phyloP scores from a whole-genome alignment of 306 rosid species.

The Trifolium subterraneum region DNA sequence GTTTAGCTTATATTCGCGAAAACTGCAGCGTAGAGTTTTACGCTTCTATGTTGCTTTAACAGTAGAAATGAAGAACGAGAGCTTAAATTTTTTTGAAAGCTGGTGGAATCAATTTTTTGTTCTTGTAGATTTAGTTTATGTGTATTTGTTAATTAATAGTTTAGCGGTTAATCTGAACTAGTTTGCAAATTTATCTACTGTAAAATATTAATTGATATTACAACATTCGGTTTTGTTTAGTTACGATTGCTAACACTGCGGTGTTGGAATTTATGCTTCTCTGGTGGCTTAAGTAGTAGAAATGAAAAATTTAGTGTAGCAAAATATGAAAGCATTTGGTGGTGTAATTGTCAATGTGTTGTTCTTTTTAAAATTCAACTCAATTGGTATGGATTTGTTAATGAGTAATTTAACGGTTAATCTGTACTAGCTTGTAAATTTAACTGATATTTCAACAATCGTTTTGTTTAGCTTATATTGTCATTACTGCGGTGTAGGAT shows the following conservation, averaged over 20 bases:
- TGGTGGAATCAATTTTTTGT: constrained; percentile 3
- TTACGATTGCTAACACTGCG: neutral
- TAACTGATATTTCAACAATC: neutral
- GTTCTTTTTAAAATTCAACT: neutral
- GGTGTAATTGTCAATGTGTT: neutral
- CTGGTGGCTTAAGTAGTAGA: neutral
- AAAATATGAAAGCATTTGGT: neutral
- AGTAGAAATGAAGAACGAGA: constrained; percentile 3
- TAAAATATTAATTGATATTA: constrained; percentile 7
- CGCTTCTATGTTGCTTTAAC: constrained; percentile 10
- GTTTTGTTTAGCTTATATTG: neutral
- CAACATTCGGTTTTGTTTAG: neutral
- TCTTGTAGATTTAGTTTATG: neutral
- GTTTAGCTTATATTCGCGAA: neutral
- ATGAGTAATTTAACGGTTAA: neutral
- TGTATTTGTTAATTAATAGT: constrained; percentile 25
- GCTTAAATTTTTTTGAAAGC: neutral
- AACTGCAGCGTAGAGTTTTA: constrained; percentile 14
- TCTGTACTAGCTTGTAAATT: neutral
- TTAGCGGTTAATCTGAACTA: neutral
- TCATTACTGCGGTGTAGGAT: constrained; percentile 8
- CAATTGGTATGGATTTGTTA: constrained; percentile 19
- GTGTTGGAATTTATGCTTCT: constrained; percentile 7
- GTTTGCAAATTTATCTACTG: constrained; percentile 11
- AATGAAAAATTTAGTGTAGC: neutral